These are phyloP conservation scores for Eucalyptus dawsonii DNA, from an alignment of 345 rosid species.

Conservation along the genomic window DNA sequence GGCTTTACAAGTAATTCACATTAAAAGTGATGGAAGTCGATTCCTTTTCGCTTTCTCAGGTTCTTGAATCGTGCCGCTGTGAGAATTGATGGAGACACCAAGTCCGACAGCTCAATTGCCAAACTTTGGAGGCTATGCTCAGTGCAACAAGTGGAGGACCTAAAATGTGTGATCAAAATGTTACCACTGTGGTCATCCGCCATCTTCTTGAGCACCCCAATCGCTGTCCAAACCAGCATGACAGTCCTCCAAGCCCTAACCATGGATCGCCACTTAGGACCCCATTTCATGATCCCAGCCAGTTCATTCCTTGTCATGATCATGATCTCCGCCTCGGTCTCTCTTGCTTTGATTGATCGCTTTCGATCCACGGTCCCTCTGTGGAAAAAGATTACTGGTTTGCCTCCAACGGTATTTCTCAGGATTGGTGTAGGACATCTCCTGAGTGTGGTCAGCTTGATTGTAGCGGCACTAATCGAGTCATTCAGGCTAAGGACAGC, in stretches of 20 bases:
- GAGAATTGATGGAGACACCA: conserved; percentile 8
- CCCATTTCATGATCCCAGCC: conserved; percentile 27
- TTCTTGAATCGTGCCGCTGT: conserved; percentile 34
- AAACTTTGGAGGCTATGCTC: conserved; percentile 18
- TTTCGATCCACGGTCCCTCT: conserved; percentile 6
- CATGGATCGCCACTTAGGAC: conserved; percentile 25
- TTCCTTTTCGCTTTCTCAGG: not conserved
- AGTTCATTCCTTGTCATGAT: conserved; percentile 22
- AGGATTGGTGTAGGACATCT: conserved; percentile 19
- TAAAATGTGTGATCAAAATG: conserved; percentile 22
- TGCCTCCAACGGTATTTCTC: conserved; percentile 5
- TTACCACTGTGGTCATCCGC: conserved; percentile 28
- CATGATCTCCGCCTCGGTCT: conserved; percentile 9
- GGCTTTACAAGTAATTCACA: not conserved
- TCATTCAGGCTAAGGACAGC: conserved; percentile 13
- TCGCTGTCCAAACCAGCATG: conserved; percentile 24
- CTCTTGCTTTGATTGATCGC: conserved; percentile 31
- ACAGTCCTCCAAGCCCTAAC: conserved; percentile 28
- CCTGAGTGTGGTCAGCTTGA: not conserved
- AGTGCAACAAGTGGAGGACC: conserved; percentile 29
- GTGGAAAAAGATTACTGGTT: conserved; percentile 13
- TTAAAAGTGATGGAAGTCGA: not conserved
- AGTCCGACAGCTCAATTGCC: not conserved
- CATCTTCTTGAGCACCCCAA: conserved; percentile 23
- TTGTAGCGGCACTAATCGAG: conserved; percentile 9